Evolutionary conservation across 441 rosid genomes (phyloP), one percentile per base, ranked within the genome.

Genomic region (Capsella rubella): DNA sequence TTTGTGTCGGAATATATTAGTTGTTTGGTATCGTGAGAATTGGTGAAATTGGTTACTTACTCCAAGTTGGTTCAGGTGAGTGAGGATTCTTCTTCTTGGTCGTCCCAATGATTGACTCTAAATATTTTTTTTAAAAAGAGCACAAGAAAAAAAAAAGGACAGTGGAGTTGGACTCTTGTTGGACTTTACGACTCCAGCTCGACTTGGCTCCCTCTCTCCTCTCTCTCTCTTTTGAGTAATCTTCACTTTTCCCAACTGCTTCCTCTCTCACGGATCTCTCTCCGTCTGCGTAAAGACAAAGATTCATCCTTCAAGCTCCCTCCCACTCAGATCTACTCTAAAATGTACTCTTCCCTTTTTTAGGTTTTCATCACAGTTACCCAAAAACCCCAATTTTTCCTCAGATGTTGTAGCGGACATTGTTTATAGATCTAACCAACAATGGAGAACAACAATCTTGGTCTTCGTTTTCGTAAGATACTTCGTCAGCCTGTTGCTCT

Each of bases 391-490:
- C 11, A 6, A 9, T 37, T 27, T 14, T n/a, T 2, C 5, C 62
- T 6, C 28, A 15, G 42, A 10, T 63, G 63, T 9, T 14, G 46
- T 63, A 31, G 45, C 61, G 11, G 40, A 46, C 77, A 21, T 51
- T 67, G 43, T 40, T 14, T 53, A 43, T 76, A 75, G 43, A 53
- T 53, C 45, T 62, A 31, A 42, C 31, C 29, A 12, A 8, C 27
- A 43, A 83, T 86, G 89, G 86, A 82, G 51, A 74, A 71, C 67
- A 81, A 71, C 69, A 81, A 78, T 64, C 89, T 81, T 13, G 83
- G 84, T 28, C 85, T 90, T 59, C 98, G 99, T 50, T 95, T 95
- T 72, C 88, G 96, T 52, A 86, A 87, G 80, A 79, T 91, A 61
- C 82, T 90, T 62, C 93, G 93, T 4, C 98, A 88, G 47, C 81